Evolutionary conservation across 768 basidiomycete species (phyloP).

Genomic region (Tulasnella sp.): DNA sequence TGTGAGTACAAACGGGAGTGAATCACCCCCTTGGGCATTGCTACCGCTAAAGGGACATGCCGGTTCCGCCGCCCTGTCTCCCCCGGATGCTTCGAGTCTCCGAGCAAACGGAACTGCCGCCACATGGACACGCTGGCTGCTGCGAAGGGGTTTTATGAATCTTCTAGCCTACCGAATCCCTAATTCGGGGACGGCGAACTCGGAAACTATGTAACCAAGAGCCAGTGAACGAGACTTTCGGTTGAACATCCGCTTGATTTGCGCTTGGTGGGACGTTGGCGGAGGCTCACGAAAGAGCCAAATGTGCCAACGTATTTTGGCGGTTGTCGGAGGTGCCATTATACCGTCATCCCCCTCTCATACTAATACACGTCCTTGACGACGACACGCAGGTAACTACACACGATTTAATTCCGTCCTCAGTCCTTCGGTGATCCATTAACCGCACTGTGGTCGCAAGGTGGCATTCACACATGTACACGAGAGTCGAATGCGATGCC

Average conservation of each 20-base stretch:
- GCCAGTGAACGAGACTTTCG: not conserved
- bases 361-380: not conserved
- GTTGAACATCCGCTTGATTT: not conserved
- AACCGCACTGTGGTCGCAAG: not conserved
- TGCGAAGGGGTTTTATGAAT: not conserved
- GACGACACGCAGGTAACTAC: not conserved
- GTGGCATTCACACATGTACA: conserved; percentile 7
- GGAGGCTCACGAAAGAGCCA: not conserved
- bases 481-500: not conserved
- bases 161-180: not conserved
- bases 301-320: not conserved
- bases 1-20: not conserved
- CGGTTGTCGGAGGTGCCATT: not conserved
- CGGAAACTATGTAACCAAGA: not conserved
- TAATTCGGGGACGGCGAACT: not conserved
- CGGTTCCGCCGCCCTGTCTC: not conserved
- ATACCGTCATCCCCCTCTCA: not conserved
- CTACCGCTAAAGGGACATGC: not conserved
- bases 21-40: not conserved
- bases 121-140: not conserved
- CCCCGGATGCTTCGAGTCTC: not conserved
- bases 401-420: not conserved
- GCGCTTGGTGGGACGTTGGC: not conserved
- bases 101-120: not conserved
- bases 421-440: not conserved